Evolutionary conservation across 176 grass and related monocot genomes (phyloP), one percentile per base, ranked within the genome.

Genomic region (Cenchrus fungigraminus): DNA sequence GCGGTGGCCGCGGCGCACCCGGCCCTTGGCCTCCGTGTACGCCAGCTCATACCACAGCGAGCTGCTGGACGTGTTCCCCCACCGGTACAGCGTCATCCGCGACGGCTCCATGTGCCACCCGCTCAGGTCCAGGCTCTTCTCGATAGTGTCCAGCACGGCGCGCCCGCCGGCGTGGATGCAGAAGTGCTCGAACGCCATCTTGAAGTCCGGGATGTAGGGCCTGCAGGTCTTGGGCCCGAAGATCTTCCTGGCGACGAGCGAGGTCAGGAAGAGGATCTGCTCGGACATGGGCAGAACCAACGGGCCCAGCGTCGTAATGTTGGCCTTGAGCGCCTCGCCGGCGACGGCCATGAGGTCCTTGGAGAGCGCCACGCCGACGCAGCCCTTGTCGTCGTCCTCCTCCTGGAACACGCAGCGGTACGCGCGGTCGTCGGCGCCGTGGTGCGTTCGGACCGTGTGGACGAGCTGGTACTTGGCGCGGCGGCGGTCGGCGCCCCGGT

Each of bases 131-230:
- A 98, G 81, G 83, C 40, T 98, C 79, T 90, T 87, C 90, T 98
- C 93, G 22, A 98, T 83, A 34, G 89, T 84, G 73, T 98, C 96
- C 1, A 98, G 81, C 81, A 98, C 93, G 0, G 96, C 93, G 5
- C 89, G 34, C 0, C 96, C 96, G 5, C 96, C 96, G 1, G 96
- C 96, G 73, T 98, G 96, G 91, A 98, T 91, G 83, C 96, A 98
- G 62, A 82, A 82, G 53, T 82, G 79, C 64, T 82, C 22, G 6
- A 53, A 54, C 10, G 52, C 80, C 45, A 20, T 83, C 51, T 53
- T 50, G 80, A 83, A 83, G 65, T 83, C 49, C 0, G 73, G 73
- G 0, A 51, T 51, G 51, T 75, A 56, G 12, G 34, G 10, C 16
- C 7, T 1, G 15, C 15, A 17, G 7, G 15, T 13, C 8, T 14